Evolutionary conservation across 176 grass and related monocot species (phyloP), one percentile per base, ranked within the genome.

Genomic region (Elaeis guineensis): DNA sequence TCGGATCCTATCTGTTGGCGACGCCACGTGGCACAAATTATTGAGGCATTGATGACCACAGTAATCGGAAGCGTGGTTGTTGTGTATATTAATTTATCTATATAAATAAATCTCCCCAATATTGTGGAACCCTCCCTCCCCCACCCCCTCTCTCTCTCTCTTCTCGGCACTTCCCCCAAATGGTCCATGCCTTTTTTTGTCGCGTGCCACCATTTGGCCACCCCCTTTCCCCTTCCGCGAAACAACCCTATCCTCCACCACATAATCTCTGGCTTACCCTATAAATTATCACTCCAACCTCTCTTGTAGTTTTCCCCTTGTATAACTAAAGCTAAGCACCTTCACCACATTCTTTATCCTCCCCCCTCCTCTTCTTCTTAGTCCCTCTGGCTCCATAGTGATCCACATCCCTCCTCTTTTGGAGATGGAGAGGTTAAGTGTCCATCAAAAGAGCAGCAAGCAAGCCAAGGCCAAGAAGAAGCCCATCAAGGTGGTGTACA

Each of bases 381-480:
- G 28, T n/a, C 17, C 19, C 19, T 54, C 6, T 7, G 52, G 52
- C 17, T n/a, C 52, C 17, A 20, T 20, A 11, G 18, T 7, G n/a
- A n/a, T n/a, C 8, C 18, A 12, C 52, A 12, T 5, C 19, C 52
- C 17, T 20, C 19, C 52, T 20, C 0, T n/a, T 6, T 7, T 8
- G 52, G 18, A 54, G 18, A 54, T 54, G 52, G 52, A 54, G 52
- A 54, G 52, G 19, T 20, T 54, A 16, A 20, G 52, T 3, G 18
- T 54, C 52, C 52, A 21, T 18, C 5, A 21, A 11, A 54, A 21
- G 52, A 54, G 3, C 52, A n/a, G 5, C 52, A 54, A 54, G 52
- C 52, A 54, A 54, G 6, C 52, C 52, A 54, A 54, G 52, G 52
- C 52, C 52, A 54, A 54, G 52, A 54, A 54, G 52, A 54, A 3